Evolutionary conservation across 1,139 yeast genomes (phyloP), one percentile per base, ranked within the genome.

Genomic region (Geotrichum cucujoidarum): DNA sequence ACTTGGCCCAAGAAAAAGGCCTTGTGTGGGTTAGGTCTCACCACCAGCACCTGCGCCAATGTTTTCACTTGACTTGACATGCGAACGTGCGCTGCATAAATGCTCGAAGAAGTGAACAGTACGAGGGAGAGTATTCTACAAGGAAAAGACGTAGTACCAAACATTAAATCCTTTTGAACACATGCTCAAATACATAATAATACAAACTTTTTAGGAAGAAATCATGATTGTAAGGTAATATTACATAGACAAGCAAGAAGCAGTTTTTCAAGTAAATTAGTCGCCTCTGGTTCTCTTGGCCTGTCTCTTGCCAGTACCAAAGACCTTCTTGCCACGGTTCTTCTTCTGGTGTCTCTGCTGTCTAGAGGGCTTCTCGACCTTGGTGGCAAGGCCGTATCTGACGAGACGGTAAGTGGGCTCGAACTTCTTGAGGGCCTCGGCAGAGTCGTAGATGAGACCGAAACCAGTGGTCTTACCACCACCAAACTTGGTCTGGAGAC

Each of bases 271-370:
- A 20, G 27, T 11, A 35, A 21, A 10, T 47, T 47, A 47, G 37
- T 47, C 50, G 38, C 50, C 50, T 47, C 50, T 47, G 44, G 59
- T 56, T 55, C 64, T 67, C 77, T 88, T 88, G 74, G 95, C 95
- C 77, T 85, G 86, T 75, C 88, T 83, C 76, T 80, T 84, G 72
- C 90, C 95, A 70, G 98, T 92, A 84, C 98, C 98, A 71, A 90
- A 88, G 84, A 86, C 75, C 86, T 92, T 92, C 89, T 84, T 83
- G 71, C 87, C 96, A 83, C 97, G 90, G 95, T 92, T 92, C 92
- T 92, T 92, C 90, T 87, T 88, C 85, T 92, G 98, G 80, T 94
- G 94, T 83, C 98, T 89, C 81, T 94, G 98, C 81, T 90, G 97
- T 89, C 97, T 89, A 68, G 97, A 88, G 68, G 96, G 80, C 82